Evolutionary conservation across 768 basidiomycete genomes (phyloP), one percentile per base, ranked within the genome.

Genomic region (Phlebiopsis flavidoalba): DNA sequence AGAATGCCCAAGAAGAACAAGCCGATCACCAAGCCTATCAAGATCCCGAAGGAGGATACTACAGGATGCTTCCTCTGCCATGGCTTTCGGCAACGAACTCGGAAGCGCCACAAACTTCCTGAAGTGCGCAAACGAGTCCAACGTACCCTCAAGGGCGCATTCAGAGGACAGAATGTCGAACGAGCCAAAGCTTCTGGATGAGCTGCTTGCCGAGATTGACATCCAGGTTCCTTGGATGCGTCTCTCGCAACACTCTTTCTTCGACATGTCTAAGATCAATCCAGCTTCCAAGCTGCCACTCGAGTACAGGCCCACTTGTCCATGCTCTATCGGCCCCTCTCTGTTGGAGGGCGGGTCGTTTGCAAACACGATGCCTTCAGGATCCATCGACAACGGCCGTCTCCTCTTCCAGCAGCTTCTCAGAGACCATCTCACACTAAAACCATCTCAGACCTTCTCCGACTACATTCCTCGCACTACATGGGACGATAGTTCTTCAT

Each of bases 371-470:
- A 86, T 92, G 77, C 90, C 92, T 15, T 86, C 89, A 6, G 89
- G 89, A 11, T 90, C 91, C n/a, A 92, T 93, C 68, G 92, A 94
- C 71, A 90, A 91, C 35, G 91, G n/a, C 92, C 1, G 91, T 94
- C 31, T 88, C 90, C 3, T 92, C 91, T 94, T 94, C 76, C 91
- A 95, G 66, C 91, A 93, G 67, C 77, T 95, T 0, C 77, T 95
- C 47, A 93, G 76, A 94, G 67, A 93, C 91, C 0, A 93, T 95
- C 65, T n/a, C n/a, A n/a, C 48, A 95, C 92, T 0, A 91, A 94
- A 67, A 93, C 91, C 0, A 93, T 95, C 65, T 93, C 92, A 4
- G 92, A 93, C 64, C 74, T 95, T 31, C 77, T 95, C 45, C 87
- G 90, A 7, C 81, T 94, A 35, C 85, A n/a, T 95, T 60, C 93